Evolutionary conservation across 139 green algal species (phyloP), one percentile per base, ranked within the genome.

Genomic region (Astrephomene gubernaculifera): DNA sequence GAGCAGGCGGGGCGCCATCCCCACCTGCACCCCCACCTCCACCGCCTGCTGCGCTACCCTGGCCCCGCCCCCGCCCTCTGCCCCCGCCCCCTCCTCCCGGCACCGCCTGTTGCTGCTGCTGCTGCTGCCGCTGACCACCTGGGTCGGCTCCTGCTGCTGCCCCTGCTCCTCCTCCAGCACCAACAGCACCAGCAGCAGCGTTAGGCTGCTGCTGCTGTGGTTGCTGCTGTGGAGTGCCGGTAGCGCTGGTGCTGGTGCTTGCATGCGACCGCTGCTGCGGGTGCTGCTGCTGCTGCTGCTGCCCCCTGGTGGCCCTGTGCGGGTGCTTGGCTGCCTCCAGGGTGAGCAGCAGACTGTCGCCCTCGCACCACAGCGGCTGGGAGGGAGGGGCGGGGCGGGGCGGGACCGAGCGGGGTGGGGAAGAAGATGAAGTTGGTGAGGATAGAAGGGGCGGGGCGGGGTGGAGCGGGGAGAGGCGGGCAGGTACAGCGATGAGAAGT

Each of bases 321-420:
- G 70, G 70, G 44, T 78, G 43, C 25, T 78, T 83, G 0, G 31
- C 57, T 31, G 78, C 78, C 61, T 73, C 61, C n/a, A 84, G 31
- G 29, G 41, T 31, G 2, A 84, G 78, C 0, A 49, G 0, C 14
- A 84, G 78, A 4, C 43, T 49, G 78, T 84, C 78, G 43, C 78
- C 78, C 31, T 84, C 61, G 0, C 61, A 19, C 78, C 60, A 84
- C 61, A 84, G 43, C 24, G 6, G 24, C 78, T 84, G 78, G 22
- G 25, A 33, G 31, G 31, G 31, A 44, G n/a, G 2, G 29, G 10
- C 33, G 33, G 31, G 33, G 17, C 14, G 49, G 49, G 12, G 17
- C 49, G 49, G 12, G 49, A 17, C 49, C 49, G 17, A 17, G n/a
- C n/a, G n/a, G n/a, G n/a, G n/a, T n/a, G n/a, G n/a, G n/a, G n/a